These are phyloP conservation scores for Coprinopsis cinerea DNA, from an alignment of 768 basidiomycete species.

Conservation along the genomic window DNA sequence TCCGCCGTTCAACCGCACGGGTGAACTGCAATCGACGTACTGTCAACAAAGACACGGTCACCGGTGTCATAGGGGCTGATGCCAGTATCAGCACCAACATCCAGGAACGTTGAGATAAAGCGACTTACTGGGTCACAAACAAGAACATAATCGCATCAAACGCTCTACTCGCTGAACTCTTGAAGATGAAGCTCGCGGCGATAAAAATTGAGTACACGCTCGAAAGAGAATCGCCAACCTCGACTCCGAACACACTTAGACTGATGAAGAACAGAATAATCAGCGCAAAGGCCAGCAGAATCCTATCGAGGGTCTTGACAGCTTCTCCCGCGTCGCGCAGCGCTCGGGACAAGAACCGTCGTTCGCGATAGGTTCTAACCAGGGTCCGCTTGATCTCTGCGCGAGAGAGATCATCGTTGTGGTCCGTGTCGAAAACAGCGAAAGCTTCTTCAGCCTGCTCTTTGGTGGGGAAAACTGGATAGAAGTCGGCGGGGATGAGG, in stretches of 20 bases:
- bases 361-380: constrained; percentile 71
- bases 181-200: constrained; percentile 78
- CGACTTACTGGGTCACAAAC: constrained; percentile 75
- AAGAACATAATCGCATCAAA: constrained; percentile 81
- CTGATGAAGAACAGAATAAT: constrained; percentile 69
- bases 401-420: constrained; percentile 70
- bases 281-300: constrained; percentile 58
- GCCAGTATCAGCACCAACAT: constrained; percentile 5
- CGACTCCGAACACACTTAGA: constrained; percentile 65
- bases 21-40: constrained; percentile 23
- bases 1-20: not conserved
- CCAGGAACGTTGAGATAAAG: constrained; percentile 1
- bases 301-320: constrained; percentile 55
- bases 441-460: constrained; percentile 61
- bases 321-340: constrained; percentile 73
- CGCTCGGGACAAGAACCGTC: constrained; percentile 66
- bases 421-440: constrained; percentile 69
- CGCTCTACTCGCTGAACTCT: constrained; percentile 60
- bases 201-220: constrained; percentile 70
- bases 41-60: constrained; percentile 72
- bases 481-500: constrained; percentile 64
- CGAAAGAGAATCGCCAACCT: constrained; percentile 58
- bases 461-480: constrained; percentile 56
- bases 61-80: constrained; percentile 74
- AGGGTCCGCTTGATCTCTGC: constrained; percentile 69